phyloP scores from a whole-genome alignment of 352 stramenopile species.

The Pythium rishiriense region DNA sequence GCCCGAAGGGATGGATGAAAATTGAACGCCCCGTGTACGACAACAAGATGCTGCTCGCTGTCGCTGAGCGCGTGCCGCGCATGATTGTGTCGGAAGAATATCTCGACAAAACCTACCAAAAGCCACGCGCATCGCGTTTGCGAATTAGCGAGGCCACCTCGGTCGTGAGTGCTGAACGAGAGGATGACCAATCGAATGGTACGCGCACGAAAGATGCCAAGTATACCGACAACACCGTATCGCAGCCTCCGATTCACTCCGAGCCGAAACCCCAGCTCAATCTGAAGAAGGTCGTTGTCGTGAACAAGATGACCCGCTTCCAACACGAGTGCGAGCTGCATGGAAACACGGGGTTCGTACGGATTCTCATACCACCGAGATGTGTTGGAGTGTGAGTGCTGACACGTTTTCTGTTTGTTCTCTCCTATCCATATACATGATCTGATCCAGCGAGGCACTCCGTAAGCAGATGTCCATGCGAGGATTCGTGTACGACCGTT shows the following conservation, averaged over 20 bases:
- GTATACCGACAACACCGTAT: slow-evolving; percentile 7
- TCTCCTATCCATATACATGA: no score
- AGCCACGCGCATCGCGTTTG: slow-evolving; percentile 14
- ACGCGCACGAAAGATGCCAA: neutral
- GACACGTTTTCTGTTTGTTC: neutral
- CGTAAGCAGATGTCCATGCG: slow-evolving; percentile 91
- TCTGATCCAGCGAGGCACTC: slow-evolving; percentile 60
- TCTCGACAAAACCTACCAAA: slow-evolving; percentile 83
- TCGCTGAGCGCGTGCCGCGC: slow-evolving; percentile 76
- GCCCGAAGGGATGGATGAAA: slow-evolving; percentile 87
- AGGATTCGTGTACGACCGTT: slow-evolving; percentile 83
- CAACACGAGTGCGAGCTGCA: slow-evolving; percentile 85
- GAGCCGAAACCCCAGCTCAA: slow-evolving; percentile 50
- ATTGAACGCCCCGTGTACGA: slow-evolving; percentile 89
- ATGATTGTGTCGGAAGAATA: slow-evolving; percentile 91
- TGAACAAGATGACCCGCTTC: slow-evolving; percentile 89
- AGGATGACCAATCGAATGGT: slow-evolving; percentile 16
- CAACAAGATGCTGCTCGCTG: slow-evolving; percentile 85
- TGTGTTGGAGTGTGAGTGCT: neutral
- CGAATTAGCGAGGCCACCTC: slow-evolving; percentile 19
- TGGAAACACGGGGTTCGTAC: slow-evolving; percentile 70
- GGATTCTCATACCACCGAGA: neutral
- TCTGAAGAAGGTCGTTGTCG: slow-evolving; percentile 82
- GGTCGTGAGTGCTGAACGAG: slow-evolving; percentile 11
- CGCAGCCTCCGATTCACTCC: slow-evolving; percentile 43